These are phyloP conservation scores for Sporothrix euskadiensis DNA, from an alignment of 2,329 filamentous ascomycete species.

Conservation along the genomic window DNA sequence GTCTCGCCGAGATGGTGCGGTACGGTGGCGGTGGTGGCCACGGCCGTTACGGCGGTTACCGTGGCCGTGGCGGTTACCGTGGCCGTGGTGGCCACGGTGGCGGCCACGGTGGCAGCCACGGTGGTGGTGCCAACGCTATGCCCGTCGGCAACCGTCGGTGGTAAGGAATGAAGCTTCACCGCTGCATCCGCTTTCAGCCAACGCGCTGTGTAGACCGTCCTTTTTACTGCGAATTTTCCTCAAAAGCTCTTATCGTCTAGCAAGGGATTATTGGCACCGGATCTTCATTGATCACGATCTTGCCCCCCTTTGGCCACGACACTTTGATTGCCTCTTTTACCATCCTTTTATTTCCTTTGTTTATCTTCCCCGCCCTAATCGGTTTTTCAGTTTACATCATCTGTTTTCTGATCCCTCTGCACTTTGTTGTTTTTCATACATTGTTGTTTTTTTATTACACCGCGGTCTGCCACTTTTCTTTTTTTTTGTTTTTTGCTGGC, in stretches of 20 bases:
- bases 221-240: not conserved
- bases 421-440: not conserved
- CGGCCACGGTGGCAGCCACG: constrained; percentile 1
- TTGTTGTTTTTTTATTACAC: constrained; percentile 7
- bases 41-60: constrained; percentile 65
- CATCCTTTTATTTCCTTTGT: not conserved
- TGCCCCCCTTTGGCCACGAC: not conserved
- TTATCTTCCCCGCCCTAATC: not conserved
- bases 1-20: constrained; percentile 92
- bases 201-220: not conserved
- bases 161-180: constrained; percentile 41
- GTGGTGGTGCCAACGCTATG: constrained; percentile 50
- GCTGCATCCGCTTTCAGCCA: not conserved
- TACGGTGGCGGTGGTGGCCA: constrained; percentile 80
- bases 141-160: constrained; percentile 54
- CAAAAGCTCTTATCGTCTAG: constrained; percentile 10
- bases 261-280: not conserved
- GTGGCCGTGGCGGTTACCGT: constrained; percentile 56
- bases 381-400: not conserved
- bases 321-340: not conserved
- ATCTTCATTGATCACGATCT: not conserved
- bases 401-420: not conserved
- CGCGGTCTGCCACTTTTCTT: not conserved
- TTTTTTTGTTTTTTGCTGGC: constrained; percentile 22
- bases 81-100: constrained; percentile 43